Evolutionary conservation across 139 green algal species (phyloP).

Genomic region (Dunaliella primolecta): DNA sequence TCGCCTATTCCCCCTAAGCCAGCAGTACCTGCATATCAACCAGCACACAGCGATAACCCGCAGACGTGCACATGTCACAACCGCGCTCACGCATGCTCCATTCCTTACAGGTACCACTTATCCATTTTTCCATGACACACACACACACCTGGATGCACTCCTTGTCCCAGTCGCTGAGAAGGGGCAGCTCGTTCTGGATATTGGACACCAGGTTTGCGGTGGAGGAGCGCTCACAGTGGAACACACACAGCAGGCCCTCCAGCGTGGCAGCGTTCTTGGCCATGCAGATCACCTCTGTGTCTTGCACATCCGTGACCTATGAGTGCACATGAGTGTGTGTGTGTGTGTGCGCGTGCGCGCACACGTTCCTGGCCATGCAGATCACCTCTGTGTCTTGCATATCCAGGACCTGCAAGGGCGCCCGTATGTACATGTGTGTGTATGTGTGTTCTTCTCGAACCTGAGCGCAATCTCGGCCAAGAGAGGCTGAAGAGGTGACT

Average conservation of each 20-base stretch:
- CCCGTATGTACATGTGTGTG: conserved; percentile 56
- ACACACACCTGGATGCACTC: conserved; percentile 37
- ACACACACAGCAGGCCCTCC: conserved; percentile 88
- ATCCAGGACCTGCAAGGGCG: conserved; percentile 8
- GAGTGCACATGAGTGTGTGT: conserved; percentile 9
- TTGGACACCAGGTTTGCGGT: conserved; percentile 57
- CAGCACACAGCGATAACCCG: no score
- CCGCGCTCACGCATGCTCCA: no score
- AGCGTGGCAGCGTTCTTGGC: conserved; percentile 71
- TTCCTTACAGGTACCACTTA: no score
- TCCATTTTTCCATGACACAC: no score
- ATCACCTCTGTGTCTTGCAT: conserved; percentile 1
- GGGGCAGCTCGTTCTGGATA: conserved; percentile 77
- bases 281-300: conserved; percentile 5
- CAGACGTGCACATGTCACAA: no score
- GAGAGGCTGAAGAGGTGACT: no score
- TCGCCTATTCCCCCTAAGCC: no score
- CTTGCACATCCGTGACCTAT: conserved; percentile 18
- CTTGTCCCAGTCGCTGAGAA: conserved; percentile 75
- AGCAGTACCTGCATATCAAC: no score
- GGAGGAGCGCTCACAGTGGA: conserved; percentile 77
- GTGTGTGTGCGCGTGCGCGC: conserved; percentile 24
- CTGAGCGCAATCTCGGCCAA: no score
- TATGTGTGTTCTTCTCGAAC: no score
- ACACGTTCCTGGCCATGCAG: conserved; percentile 57